phyloP scores from a whole-genome alignment of 2,329 filamentous ascomycete species.

The Colletotrichum lupini region DNA sequence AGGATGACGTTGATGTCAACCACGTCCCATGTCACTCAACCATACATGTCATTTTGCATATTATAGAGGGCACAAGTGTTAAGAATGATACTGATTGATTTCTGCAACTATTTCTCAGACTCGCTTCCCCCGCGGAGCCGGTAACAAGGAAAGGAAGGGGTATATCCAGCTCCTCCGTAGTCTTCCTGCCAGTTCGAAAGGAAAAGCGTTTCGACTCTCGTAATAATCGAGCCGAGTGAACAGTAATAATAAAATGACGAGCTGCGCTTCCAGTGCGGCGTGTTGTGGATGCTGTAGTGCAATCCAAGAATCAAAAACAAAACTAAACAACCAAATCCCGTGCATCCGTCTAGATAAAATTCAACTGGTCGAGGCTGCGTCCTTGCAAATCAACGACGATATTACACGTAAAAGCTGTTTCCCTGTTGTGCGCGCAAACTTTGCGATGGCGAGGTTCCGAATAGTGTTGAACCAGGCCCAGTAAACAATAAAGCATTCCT shows the following conservation, averaged over 20 bases:
- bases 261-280: constrained; percentile 16
- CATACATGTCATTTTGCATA: neutral
- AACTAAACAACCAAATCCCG: neutral
- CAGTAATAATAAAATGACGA: neutral
- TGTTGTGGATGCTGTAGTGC: neutral
- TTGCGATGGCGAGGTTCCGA: neutral
- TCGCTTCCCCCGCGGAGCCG: neutral
- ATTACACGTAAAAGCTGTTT: constrained; percentile 12
- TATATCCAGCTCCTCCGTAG: constrained; percentile 31
- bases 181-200: constrained; percentile 18
- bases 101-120: neutral
- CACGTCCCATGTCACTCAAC: neutral
- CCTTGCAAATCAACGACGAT: neutral
- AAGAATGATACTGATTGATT: constrained; percentile 9
- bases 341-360: neutral
- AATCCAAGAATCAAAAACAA: neutral
- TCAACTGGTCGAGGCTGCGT: neutral
- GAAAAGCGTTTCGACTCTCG: constrained; percentile 15
- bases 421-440: neutral
- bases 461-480: neutral
- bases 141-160: constrained; percentile 30
- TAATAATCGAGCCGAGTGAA: constrained; percentile 16
- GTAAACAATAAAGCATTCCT: constrained; percentile 1
- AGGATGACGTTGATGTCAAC: neutral
- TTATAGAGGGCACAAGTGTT: neutral